phyloP scores from a whole-genome alignment of 495 filamentous ascomycete genomes.

The Copromyces sp. region DNA sequence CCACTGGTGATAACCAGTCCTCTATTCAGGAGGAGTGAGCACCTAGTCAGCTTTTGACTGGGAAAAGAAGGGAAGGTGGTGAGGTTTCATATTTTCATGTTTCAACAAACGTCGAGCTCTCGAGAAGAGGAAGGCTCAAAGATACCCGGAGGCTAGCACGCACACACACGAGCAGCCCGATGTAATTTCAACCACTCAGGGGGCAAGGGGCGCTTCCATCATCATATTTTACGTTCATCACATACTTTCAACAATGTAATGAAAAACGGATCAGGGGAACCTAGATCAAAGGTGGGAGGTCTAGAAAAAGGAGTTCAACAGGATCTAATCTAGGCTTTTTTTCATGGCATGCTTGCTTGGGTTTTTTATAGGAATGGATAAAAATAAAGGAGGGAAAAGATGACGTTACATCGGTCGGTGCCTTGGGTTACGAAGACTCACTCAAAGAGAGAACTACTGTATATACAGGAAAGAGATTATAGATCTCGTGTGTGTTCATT shows the following conservation, averaged over 20 bases:
- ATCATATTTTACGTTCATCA: neutral
- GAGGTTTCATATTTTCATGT: neutral
- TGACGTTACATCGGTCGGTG: neutral
- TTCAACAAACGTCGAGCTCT: neutral
- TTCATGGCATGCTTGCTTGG: neutral
- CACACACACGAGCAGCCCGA: neutral
- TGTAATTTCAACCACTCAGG: neutral
- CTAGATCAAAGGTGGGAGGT: neutral
- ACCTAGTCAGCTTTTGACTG: neutral
- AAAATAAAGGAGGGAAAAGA: neutral
- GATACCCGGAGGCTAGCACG: neutral
- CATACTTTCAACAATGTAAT: neutral
- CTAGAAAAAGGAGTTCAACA: slow-evolving; percentile 8
- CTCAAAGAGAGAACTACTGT: neutral
- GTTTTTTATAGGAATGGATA: neutral
- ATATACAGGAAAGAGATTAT: neutral
- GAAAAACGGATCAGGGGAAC: neutral
- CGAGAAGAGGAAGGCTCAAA: neutral
- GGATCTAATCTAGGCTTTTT: neutral
- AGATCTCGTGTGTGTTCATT: neutral
- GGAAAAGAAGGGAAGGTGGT: neutral
- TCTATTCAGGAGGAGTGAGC: slow-evolving; percentile 13
- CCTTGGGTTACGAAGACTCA: neutral
- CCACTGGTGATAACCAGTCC: slow-evolving; percentile 24
- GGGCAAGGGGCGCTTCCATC: neutral